Percentiles rank a stretch among this genome's conserved stretches.
Evolutionary conservation across 116 monocot species (phyloP).

Genomic region (Thalassia testudinum): DNA sequence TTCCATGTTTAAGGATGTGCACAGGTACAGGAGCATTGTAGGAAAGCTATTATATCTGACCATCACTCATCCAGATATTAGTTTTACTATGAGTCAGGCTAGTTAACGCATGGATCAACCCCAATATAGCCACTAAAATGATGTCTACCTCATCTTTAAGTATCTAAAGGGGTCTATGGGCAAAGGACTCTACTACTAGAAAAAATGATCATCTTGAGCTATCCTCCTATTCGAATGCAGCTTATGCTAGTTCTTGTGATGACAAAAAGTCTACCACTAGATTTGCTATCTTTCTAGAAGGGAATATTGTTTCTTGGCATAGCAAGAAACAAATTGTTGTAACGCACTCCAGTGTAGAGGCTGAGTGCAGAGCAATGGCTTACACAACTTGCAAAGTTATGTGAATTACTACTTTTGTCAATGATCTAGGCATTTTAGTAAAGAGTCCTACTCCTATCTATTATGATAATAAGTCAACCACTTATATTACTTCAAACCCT

Average conservation of each 20-base stretch:
- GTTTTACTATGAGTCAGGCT: no score
- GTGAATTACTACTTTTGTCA: no score
- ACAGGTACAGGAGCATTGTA: no score
- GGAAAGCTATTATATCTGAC: no score
- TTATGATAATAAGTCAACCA: no score
- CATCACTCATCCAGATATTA: no score
- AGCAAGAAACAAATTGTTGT: background rate
- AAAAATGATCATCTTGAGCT: background rate
- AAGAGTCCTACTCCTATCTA: no score
- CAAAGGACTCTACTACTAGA: background rate
- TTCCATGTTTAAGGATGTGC: no score
- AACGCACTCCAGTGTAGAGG: background rate
- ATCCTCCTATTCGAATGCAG: background rate
- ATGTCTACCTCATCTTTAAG: background rate
- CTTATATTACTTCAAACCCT: no score
- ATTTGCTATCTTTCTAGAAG: background rate
- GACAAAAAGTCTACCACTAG: background rate
- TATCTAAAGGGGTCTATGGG: background rate
- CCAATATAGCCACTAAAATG: background rate
- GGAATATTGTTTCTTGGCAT: background rate
- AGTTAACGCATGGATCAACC: no score
- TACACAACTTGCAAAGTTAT: background rate
- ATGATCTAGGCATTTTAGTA: no score
- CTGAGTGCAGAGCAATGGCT: background rate
- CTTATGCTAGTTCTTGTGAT: background rate